Percentiles rank a stretch among this genome's conserved stretches.
These are phyloP conservation scores for Purpureocillium takamizusanense DNA, from an alignment of 2,329 filamentous ascomycete species.

Conservation along the genomic window DNA sequence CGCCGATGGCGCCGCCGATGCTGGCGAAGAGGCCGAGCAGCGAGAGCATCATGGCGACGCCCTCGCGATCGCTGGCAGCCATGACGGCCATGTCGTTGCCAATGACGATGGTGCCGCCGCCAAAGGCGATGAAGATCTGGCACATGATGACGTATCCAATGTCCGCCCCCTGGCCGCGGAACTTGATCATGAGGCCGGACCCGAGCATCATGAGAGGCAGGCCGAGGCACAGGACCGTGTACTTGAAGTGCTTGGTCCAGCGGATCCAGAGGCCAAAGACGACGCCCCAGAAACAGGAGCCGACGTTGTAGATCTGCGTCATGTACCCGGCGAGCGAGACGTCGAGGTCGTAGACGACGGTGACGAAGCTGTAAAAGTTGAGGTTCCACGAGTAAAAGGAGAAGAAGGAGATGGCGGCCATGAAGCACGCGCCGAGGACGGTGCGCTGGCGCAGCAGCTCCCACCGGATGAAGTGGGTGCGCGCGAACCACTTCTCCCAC, in stretches of 20 bases:
- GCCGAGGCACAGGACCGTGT: conserved; percentile 16
- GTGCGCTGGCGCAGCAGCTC: conserved; percentile 22
- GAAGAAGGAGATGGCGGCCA: conserved; percentile 16
- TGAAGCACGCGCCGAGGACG: conserved; percentile 14
- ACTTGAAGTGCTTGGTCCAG: conserved; percentile 22
- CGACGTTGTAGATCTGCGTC: conserved; percentile 24
- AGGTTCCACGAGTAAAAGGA: conserved; percentile 24
- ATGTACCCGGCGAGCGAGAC: conserved; percentile 20
- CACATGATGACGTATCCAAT: conserved; percentile 24
- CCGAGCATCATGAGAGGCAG: conserved; percentile 21
- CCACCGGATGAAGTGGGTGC: conserved; percentile 36
- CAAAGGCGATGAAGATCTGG: conserved; percentile 25
- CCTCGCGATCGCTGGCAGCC: conserved; percentile 19
- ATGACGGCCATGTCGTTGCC: conserved; percentile 23
- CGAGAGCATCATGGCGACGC: conserved; percentile 24
- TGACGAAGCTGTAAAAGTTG: conserved; percentile 32
- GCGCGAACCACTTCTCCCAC: conserved; percentile 38
- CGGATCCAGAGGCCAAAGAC: conserved; percentile 27
- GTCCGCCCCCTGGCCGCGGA: conserved; percentile 19
- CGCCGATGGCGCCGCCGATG: conserved; percentile 22
- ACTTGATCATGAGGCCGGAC: conserved; percentile 23
- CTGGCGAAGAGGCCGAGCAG: conserved; percentile 19
- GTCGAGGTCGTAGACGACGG: conserved; percentile 23
- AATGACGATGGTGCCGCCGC: conserved; percentile 16
- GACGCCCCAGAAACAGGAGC: conserved; percentile 26